phyloP scores from a whole-genome alignment of 345 rosid genomes.

The Firmiana major region DNA sequence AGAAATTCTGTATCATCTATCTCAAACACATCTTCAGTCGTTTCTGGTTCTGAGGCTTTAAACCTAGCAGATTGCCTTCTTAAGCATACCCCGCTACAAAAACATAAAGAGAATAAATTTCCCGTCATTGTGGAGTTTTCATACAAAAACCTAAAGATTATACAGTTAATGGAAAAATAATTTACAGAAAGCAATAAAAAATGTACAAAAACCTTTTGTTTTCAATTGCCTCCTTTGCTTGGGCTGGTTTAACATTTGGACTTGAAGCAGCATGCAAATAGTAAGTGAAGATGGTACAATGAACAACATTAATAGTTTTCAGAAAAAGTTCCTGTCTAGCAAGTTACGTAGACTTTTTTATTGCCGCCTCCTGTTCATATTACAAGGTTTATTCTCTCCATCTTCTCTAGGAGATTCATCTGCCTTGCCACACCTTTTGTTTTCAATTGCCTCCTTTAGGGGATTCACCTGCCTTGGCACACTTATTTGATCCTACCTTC shows the following conservation, averaged over 20 bases:
- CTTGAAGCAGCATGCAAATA: constrained; percentile 7
- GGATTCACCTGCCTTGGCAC: constrained; percentile 14
- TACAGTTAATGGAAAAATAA: background rate
- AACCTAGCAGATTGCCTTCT: constrained; percentile 18
- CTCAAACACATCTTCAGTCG: constrained; percentile 10
- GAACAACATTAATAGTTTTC: background rate
- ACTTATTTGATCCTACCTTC: constrained; percentile 32
- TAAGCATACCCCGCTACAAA: constrained; percentile 19
- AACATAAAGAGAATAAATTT: background rate
- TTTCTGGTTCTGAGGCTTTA: constrained; percentile 5
- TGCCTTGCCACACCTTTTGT: constrained; percentile 19
- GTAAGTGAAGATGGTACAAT: background rate
- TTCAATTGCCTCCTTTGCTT: background rate
- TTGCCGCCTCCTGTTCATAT: constrained; percentile 31
- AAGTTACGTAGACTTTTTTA: constrained; percentile 24
- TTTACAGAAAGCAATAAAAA: background rate
- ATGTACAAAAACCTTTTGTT: constrained; percentile 8
- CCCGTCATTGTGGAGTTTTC: background rate
- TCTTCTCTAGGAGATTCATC: constrained; percentile 17
- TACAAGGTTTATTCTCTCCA: constrained; percentile 22
- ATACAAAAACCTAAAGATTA: background rate
- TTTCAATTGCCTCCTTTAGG: constrained; percentile 15
- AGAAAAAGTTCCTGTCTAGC: background rate
- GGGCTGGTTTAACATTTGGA: constrained; percentile 4
- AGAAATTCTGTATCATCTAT: constrained; percentile 25